These are phyloP conservation scores for Ascocoryne sarcoides DNA, from an alignment of 2,329 filamentous ascomycete species.

Conservation along the genomic window DNA sequence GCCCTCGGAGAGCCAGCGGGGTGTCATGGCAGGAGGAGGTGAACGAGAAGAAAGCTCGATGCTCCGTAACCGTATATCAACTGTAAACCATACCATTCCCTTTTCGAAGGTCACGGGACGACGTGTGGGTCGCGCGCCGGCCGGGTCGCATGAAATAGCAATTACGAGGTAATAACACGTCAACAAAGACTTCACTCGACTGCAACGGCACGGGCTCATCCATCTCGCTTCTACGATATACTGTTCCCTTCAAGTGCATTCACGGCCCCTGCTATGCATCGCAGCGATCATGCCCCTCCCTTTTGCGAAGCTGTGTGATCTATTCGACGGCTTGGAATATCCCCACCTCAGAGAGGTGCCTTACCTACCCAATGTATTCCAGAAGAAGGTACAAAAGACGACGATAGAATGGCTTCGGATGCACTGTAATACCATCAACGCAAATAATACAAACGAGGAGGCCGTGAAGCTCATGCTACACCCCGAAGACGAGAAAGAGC, in stretches of 20 bases:
- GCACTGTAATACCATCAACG: slow-evolving; percentile 50
- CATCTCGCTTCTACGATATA: too few species aligned
- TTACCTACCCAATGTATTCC: slow-evolving; percentile 27
- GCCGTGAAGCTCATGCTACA: slow-evolving; percentile 69
- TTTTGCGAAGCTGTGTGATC: slow-evolving; percentile 64
- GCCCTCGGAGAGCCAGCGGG: too few species aligned
- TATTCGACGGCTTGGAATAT: slow-evolving; percentile 59
- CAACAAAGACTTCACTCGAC: too few species aligned
- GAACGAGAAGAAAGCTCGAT: too few species aligned
- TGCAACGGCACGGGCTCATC: too few species aligned
- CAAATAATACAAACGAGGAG: slow-evolving; percentile 45
- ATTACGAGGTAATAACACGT: too few species aligned
- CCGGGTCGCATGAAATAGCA: too few species aligned
- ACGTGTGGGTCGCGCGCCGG: background rate
- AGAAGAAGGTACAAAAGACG: slow-evolving; percentile 47
- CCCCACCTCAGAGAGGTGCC: slow-evolving; percentile 31
- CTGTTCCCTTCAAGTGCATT: background rate
- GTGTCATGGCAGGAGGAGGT: too few species aligned
- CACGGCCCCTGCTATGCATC: slow-evolving; percentile 3
- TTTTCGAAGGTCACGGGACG: background rate
- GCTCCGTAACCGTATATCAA: too few species aligned
- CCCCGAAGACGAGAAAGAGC: slow-evolving; percentile 66
- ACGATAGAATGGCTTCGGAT: slow-evolving; percentile 60
- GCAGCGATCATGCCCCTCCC: slow-evolving; percentile 47
- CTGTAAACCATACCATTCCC: too few species aligned